Conservation (phyloP, 1,284 basidiomycete genomes). For the Ceratobasidium sp. region DNA sequence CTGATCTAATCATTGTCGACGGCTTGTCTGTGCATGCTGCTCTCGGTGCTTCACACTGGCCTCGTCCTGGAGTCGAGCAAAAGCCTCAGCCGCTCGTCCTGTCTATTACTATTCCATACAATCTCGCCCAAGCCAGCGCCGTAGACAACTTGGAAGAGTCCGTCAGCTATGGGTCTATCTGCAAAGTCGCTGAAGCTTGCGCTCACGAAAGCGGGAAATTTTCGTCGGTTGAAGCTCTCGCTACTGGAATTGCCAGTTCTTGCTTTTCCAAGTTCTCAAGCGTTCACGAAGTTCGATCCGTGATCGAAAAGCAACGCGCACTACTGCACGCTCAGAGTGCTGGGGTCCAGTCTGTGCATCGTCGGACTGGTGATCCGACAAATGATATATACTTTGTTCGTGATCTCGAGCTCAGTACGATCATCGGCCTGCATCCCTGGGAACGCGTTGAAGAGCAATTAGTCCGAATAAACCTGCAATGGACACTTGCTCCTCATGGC, state of each 20-base stretch:
- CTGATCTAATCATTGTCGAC: conserved; percentile 48
- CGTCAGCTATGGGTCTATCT: conserved; percentile 65
- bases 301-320: conserved; percentile 60
- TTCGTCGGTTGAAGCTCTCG: conserved; percentile 56
- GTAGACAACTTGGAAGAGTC: conserved; percentile 66
- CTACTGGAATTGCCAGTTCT: conserved; percentile 56
- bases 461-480: conserved; percentile 67
- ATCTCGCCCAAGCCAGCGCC: conserved; percentile 60
- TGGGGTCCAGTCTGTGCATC: conserved; percentile 55
- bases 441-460: conserved; percentile 74
- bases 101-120: conserved; percentile 62
- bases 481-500: conserved; percentile 48
- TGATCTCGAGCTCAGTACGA: conserved; percentile 62
- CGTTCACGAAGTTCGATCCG: conserved; percentile 55
- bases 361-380: conserved; percentile 47
- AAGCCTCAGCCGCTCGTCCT: conserved; percentile 64
- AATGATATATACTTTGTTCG: conserved; percentile 56
- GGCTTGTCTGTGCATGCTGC: conserved; percentile 47
- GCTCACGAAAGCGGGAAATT: conserved; percentile 51
- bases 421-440: conserved; percentile 76
- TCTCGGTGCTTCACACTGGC: conserved; percentile 44
- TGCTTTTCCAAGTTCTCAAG: conserved; percentile 55
- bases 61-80: conserved; percentile 44
- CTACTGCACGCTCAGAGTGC: conserved; percentile 62
- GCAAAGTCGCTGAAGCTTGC: conserved; percentile 50